phyloP scores from a whole-genome alignment of 2,329 filamentous ascomycete species.

The Exophiala xenobiotica region DNA sequence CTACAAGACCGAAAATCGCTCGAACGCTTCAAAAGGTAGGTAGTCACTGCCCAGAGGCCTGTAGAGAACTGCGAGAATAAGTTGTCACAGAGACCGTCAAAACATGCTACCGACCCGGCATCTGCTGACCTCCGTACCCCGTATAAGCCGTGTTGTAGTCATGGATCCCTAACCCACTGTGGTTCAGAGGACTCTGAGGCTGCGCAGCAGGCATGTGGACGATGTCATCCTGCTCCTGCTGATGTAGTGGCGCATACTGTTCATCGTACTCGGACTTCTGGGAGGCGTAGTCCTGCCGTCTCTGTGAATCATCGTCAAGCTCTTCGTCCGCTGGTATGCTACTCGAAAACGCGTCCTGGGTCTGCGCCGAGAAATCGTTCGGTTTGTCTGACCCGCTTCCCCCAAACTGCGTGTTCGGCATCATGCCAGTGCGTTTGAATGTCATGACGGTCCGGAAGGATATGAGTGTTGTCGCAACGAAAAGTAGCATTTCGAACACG shows the following conservation, averaged over 20 bases:
- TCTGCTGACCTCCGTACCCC: constrained; percentile 34
- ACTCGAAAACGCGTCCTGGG: constrained; percentile 49
- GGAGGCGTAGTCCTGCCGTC: constrained; percentile 44
- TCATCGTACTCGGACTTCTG: constrained; percentile 50
- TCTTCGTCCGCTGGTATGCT: constrained; percentile 44
- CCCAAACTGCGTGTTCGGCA: too few species aligned
- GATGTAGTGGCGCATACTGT: constrained; percentile 52
- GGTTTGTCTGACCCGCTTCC: constrained; percentile 1
- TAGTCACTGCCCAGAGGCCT: too few species aligned
- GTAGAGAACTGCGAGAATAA: too few species aligned
- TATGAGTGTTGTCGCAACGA: constrained; percentile 52
- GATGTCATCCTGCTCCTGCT: constrained; percentile 46
- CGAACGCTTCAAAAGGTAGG: too few species aligned
- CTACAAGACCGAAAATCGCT: too few species aligned
- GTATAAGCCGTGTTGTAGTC: constrained; percentile 45
- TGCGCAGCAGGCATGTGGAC: constrained; percentile 29
- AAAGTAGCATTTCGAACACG: constrained; percentile 59
- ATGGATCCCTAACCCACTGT: constrained; percentile 35
- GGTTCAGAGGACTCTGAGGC: constrained; percentile 37
- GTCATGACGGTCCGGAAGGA: constrained; percentile 56
- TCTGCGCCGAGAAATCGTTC: constrained; percentile 50
- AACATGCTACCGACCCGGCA: constrained; percentile 9
- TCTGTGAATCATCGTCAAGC: constrained; percentile 42
- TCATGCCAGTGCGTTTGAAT: constrained; percentile 57
- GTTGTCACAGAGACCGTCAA: background rate